Percentiles rank a stretch among this genome's conserved stretches.
phyloP scores from a whole-genome alignment of 2,329 filamentous ascomycete species.

The Karstenula rhodostoma region DNA sequence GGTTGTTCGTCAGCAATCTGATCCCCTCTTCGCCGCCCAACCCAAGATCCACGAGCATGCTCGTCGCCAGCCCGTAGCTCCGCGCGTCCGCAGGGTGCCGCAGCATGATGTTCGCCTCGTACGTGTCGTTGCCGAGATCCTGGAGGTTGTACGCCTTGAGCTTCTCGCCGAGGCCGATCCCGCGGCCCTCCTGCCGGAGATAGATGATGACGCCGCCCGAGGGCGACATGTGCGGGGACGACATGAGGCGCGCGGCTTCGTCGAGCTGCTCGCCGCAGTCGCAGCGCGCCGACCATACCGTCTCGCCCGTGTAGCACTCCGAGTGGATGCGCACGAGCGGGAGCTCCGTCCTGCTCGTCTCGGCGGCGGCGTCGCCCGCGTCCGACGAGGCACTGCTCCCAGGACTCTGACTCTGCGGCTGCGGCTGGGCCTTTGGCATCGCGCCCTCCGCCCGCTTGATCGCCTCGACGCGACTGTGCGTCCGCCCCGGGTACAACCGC shows the following conservation, averaged over 20 bases:
- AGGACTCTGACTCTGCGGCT: conserved; percentile 16
- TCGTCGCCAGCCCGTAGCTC: conserved; percentile 95
- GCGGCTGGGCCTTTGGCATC: conserved; percentile 20
- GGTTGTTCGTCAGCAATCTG: conserved; percentile 91
- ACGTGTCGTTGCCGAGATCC: conserved; percentile 95
- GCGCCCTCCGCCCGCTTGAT: conserved; percentile 50
- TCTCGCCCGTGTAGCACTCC: conserved; percentile 98
- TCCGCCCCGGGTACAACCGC: conserved; percentile 83
- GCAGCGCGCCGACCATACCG: conserved; percentile 96
- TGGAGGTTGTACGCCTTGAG: conserved; percentile 98
- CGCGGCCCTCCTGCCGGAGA: conserved; percentile 91
- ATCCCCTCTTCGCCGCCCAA: conserved; percentile 74
- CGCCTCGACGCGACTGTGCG: conserved; percentile 72
- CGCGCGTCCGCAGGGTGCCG: conserved; percentile 93
- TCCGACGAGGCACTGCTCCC: conserved; percentile 26
- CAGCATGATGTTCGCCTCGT: conserved; percentile 90
- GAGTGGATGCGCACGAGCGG: conserved; percentile 95
- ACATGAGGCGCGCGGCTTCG: conserved; percentile 94
- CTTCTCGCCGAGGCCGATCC: conserved; percentile 94
- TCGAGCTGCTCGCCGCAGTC: conserved; percentile 98
- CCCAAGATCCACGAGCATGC: conserved; percentile 88
- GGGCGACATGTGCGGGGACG: conserved; percentile 65
- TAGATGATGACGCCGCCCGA: conserved; percentile 93
- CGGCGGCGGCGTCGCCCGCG: conserved; percentile 34
- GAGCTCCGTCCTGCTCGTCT: conserved; percentile 50